A percentile compares a stretch with the other conserved stretches of the same genome.
Evolutionary conservation across 345 rosid species (phyloP).

Genomic region (Euphorbia pulcherrima): DNA sequence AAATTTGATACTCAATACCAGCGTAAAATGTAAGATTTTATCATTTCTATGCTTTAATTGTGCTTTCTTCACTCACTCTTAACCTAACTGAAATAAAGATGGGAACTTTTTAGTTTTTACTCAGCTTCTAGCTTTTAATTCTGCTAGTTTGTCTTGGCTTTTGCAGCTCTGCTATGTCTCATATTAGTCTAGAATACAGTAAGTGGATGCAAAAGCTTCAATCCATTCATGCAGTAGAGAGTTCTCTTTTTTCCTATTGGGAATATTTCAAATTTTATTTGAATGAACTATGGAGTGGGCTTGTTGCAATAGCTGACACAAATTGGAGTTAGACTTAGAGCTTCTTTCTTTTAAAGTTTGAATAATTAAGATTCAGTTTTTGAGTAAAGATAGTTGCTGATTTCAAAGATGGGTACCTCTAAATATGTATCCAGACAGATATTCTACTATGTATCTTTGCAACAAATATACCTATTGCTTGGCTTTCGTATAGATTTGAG

Average conservation of each 20-base stretch:
- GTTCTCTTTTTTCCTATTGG: neutral
- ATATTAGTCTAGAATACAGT: neutral
- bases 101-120: neutral
- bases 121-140: neutral
- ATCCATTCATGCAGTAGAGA: neutral
- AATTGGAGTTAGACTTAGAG: neutral
- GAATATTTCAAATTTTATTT: neutral
- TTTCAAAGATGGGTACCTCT: neutral
- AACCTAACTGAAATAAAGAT: neutral
- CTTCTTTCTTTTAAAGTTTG: neutral
- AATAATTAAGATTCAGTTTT: neutral
- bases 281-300: neutral
- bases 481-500: neutral
- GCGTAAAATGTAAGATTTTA: conserved; percentile 61
- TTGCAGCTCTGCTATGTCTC: neutral
- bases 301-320: neutral
- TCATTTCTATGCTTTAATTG: conserved; percentile 4
- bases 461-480: neutral
- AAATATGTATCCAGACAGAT: neutral
- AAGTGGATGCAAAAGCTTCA: neutral
- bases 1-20: conserved; percentile 79
- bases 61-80: conserved; percentile 7
- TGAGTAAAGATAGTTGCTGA: neutral
- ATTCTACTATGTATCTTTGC: neutral
- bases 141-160: neutral